These are phyloP conservation scores for Mortierella hygrophila DNA, from an alignment of 192 early-diverging fungal genomes.

Conservation along the genomic window DNA sequence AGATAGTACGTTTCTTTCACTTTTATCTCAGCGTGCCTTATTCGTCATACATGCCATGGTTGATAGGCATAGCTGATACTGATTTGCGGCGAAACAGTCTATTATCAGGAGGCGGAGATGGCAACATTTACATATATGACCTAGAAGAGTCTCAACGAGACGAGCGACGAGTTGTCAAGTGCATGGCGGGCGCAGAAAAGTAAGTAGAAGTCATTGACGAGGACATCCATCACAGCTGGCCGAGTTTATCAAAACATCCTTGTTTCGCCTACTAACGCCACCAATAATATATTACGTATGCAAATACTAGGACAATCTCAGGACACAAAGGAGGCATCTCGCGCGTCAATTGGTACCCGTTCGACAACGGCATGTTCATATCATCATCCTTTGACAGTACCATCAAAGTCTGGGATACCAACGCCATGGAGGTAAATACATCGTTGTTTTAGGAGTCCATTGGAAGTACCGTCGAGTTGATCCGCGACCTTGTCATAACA, in stretches of 20 bases:
- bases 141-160: constrained; percentile 59
- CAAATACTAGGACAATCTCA: constrained; percentile 56
- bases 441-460: not conserved
- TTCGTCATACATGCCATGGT: not conserved
- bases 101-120: constrained; percentile 72
- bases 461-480: not conserved
- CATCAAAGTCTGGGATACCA: constrained; percentile 87
- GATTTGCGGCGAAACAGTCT: constrained; percentile 50
- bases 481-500: not conserved
- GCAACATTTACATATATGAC: constrained; percentile 72
- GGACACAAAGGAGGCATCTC: constrained; percentile 80
- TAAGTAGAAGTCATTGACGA: not conserved
- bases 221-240: not conserved
- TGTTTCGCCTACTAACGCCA: not conserved
- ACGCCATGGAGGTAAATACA: constrained; percentile 69
- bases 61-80: not conserved
- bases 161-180: constrained; percentile 42
- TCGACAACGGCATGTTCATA: constrained; percentile 88
- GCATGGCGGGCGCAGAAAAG: constrained; percentile 29
- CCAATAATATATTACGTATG: constrained; percentile 14
- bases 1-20: constrained; percentile 63
- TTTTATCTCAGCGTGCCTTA: not conserved
- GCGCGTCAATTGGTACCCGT: constrained; percentile 83
- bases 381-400: constrained; percentile 83
- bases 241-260: not conserved